Conservation (phyloP, 257 asterid genomes). For the Solanum tacnaense region DNA sequence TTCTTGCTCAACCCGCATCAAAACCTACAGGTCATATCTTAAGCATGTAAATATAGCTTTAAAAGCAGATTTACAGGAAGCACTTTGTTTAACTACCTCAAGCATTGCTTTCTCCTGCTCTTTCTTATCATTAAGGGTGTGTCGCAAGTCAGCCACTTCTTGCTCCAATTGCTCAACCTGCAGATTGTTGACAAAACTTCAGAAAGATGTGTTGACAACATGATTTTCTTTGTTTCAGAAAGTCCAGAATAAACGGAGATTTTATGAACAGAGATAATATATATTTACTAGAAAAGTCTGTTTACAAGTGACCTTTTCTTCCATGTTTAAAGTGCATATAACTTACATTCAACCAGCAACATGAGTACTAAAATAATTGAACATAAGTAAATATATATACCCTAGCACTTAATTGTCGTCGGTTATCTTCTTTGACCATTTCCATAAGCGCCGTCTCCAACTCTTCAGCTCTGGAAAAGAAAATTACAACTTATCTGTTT, state of each 20-base stretch:
- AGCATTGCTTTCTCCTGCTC: constrained; percentile 73
- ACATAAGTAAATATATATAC: constrained; percentile 18
- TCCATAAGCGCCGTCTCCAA: constrained; percentile 90
- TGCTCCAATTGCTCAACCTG: constrained; percentile 80
- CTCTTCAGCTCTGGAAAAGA: constrained; percentile 67
- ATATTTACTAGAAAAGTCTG: background rate
- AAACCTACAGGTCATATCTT: constrained; percentile 35
- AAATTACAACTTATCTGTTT: background rate
- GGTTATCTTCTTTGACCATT: constrained; percentile 72
- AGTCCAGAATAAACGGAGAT: background rate
- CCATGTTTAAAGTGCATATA: background rate
- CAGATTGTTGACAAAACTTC: constrained; percentile 3
- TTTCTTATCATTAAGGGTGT: constrained; percentile 47
- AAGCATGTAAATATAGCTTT: constrained; percentile 7
- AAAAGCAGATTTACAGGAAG: background rate
- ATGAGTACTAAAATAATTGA: background rate
- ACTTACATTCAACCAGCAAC: background rate
- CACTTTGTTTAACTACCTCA: constrained; percentile 37
- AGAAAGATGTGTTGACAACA: background rate
- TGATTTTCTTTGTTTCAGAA: background rate
- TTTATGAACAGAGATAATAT: background rate
- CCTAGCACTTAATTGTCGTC: constrained; percentile 77
- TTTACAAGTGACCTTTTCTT: background rate
- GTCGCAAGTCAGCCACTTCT: constrained; percentile 58
- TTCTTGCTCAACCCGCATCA: constrained; percentile 82